A percentile compares a stretch with the other conserved stretches of the same genome.
Conservation (phyloP, 2,329 filamentous ascomycete genomes). For the Verticillium tricorpus region DNA sequence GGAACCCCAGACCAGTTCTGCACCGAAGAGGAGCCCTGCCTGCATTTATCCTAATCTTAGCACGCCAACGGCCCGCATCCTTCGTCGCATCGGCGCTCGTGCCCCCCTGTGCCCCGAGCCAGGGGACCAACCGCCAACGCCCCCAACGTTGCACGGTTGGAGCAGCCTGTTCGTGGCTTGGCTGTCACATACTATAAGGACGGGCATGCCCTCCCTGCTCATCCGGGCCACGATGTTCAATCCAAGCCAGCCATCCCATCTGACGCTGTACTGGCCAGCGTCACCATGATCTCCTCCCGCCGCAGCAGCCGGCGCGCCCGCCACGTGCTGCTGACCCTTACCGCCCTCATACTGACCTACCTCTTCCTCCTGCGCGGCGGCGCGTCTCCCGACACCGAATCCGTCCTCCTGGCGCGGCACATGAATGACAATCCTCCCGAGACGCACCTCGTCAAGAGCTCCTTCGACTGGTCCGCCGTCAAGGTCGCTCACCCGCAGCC, state of each 20-base stretch:
- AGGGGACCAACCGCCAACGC: no score
- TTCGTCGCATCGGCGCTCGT: no score
- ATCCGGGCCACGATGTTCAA: background rate
- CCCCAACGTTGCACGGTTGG: no score
- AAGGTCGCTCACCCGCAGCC: conserved; percentile 19
- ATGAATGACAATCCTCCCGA: background rate
- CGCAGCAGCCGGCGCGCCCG: background rate
- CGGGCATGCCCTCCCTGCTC: background rate
- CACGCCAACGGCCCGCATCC: no score
- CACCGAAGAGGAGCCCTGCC: no score
- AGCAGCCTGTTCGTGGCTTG: no score
- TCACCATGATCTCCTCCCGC: background rate
- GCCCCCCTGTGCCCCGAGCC: no score
- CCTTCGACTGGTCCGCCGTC: conserved; percentile 32
- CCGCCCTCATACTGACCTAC: background rate
- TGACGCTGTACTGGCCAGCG: background rate
- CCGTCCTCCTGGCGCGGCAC: background rate
- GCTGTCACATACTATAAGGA: background rate
- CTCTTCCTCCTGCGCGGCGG: background rate
- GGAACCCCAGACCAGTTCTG: no score
- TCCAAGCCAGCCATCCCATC: no score
- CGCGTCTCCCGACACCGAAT: background rate
- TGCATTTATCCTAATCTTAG: no score
- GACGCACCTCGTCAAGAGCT: conserved; percentile 16
- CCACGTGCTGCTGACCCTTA: background rate